Conservation (phyloP, 805 yeast genomes). For the Wickerhamomyces hampshirensis region DNA sequence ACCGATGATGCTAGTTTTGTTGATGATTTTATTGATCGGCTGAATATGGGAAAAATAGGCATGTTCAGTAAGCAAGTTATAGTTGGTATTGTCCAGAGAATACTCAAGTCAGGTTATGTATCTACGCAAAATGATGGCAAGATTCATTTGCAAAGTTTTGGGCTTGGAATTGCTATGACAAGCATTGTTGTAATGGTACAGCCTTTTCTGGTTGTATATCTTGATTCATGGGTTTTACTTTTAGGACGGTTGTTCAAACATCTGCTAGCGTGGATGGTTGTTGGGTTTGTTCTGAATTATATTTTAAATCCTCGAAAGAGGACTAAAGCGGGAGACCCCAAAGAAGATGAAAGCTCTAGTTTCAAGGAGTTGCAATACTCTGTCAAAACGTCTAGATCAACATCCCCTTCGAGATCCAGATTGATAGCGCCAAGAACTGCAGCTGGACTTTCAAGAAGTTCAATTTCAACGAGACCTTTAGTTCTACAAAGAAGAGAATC, state of each 20-base stretch:
- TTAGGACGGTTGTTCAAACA: constrained; percentile 17
- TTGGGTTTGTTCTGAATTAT: constrained; percentile 15
- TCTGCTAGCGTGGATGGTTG: constrained; percentile 15
- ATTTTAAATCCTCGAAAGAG: constrained; percentile 11
- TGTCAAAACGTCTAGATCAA: constrained; percentile 13
- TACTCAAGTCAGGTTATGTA: constrained; percentile 20
- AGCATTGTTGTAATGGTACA: constrained; percentile 15
- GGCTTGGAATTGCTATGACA: constrained; percentile 18
- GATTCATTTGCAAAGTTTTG: constrained; percentile 25
- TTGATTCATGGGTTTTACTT: constrained; percentile 22
- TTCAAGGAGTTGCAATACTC: constrained; percentile 20
- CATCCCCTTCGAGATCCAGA: constrained; percentile 5
- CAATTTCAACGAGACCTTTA: constrained; percentile 7
- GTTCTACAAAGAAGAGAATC: constrained; percentile 6
- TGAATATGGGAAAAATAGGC: constrained; percentile 9
- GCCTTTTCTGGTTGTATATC: constrained; percentile 18
- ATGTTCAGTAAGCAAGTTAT: constrained; percentile 1
- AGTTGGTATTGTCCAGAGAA: constrained; percentile 1
- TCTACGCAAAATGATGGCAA: constrained; percentile 18
- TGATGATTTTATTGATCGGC: constrained; percentile 13
- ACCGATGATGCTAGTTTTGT: constrained; percentile 1
- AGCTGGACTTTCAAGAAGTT: constrained; percentile 4
- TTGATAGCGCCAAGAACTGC: neutral
- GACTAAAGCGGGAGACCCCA: neutral
- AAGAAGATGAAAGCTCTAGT: neutral